A percentile compares a stretch with the other conserved stretches of the same genome.
These are phyloP conservation scores for Penicillium pulvis DNA, from an alignment of 495 filamentous ascomycete genomes.

Conservation along the genomic window DNA sequence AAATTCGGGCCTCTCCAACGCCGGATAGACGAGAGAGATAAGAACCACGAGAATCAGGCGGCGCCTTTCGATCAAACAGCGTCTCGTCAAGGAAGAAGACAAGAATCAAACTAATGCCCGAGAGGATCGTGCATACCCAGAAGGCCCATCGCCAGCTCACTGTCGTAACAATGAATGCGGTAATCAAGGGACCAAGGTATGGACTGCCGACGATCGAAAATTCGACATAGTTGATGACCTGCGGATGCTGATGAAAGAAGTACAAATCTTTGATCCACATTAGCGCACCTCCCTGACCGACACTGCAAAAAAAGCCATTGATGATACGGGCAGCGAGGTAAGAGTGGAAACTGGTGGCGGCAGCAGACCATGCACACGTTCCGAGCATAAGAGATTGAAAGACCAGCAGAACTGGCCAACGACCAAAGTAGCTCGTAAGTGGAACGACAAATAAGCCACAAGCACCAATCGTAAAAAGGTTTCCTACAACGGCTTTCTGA, in stretches of 20 bases:
- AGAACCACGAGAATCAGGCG: neutral
- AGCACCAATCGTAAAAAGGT: slow-evolving; percentile 20
- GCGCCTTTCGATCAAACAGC: slow-evolving; percentile 9
- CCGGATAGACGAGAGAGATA: slow-evolving; percentile 10
- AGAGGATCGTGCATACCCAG: slow-evolving; percentile 10
- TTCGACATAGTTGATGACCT: slow-evolving; percentile 17
- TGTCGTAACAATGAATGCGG: slow-evolving; percentile 10
- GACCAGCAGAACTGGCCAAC: slow-evolving; percentile 15
- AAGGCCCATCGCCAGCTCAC: slow-evolving; percentile 17
- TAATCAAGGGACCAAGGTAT: slow-evolving; percentile 13
- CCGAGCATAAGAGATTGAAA: slow-evolving; percentile 16
- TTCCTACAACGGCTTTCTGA: slow-evolving; percentile 18
- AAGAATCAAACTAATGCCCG: slow-evolving; percentile 6
- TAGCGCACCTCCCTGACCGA: slow-evolving; percentile 12
- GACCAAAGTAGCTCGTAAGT: slow-evolving; percentile 21
- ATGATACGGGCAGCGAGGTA: slow-evolving; percentile 15
- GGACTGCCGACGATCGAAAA: slow-evolving; percentile 15
- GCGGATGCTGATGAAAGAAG: slow-evolving; percentile 13
- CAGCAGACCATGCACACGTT: slow-evolving; percentile 18
- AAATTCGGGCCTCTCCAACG: neutral
- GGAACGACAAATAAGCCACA: slow-evolving; percentile 19
- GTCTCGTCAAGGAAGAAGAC: slow-evolving; percentile 12
- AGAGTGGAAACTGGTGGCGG: slow-evolving; percentile 20
- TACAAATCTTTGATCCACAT: slow-evolving; percentile 16
- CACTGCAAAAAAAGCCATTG: slow-evolving; percentile 17